Base-by-base conservation (phyloP, 768 basidiomycete species). In the Russula sp. region DNA sequence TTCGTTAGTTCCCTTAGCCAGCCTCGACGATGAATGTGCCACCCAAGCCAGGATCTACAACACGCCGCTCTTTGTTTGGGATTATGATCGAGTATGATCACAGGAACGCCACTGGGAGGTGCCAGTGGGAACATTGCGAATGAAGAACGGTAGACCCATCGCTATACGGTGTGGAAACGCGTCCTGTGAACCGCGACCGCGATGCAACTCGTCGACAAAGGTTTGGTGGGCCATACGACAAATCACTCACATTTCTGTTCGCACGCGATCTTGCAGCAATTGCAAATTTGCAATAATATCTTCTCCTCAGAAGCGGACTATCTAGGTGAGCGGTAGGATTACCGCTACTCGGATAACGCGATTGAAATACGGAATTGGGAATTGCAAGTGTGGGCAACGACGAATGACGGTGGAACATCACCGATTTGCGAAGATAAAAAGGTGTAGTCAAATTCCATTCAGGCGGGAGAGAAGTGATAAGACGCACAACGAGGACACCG, bases 351-450 rank as follows among this genome's bases (percentile, higher is more conserved):
- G 83, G 61, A 94, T 85, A 50, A 92, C 89, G 44, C 88, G n/a
- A n/a, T n/a, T n/a, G n/a, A n/a, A 84, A 73, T 93, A 89, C 91
- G 92, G 1, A 92, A 91, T 30, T 20, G 92, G 81, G 72, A 92
- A 91, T 30, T 2, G 89, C 88, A 50, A 94, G 73, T 13, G 87
- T 84, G 53, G 89, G 89, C 66, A 93, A 78, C 74, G 28, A 30
- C 28, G 28, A 30, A 30, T 5, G 92, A 92, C 69, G 84, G 84
- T 22, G 92, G n/a, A n/a, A n/a, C n/a, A n/a, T n/a, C n/a, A n/a
- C n/a, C n/a, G n/a, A n/a, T n/a, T n/a, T n/a, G n/a, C n/a, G n/a
- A n/a, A n/a, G n/a, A n/a, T n/a, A n/a, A n/a, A n/a, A n/a, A n/a
- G n/a, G n/a, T n/a, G 73, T 91, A 92, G 73, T 94, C 92, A 61